Evolutionary conservation across 2,329 filamentous ascomycete genomes (phyloP).

Genomic region (Fusarium graminum): DNA sequence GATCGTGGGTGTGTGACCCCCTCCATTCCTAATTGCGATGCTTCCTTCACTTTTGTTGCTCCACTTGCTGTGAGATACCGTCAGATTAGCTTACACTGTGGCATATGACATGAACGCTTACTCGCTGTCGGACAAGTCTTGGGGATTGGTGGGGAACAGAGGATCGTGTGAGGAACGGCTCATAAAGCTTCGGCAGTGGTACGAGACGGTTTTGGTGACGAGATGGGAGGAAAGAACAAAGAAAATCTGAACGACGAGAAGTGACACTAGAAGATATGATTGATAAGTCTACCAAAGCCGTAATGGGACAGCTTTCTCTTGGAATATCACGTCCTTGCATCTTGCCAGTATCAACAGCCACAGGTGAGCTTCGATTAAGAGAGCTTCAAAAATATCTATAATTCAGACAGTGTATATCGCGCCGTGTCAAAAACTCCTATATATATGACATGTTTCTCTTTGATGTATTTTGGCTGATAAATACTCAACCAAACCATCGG

Average conservation of each 20-base stretch:
- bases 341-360: background rate
- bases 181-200: constrained; percentile 33
- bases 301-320: background rate
- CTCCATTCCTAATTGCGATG: constrained; percentile 9
- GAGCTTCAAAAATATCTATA: constrained; percentile 8
- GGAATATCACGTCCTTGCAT: background rate
- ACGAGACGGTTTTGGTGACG: background rate
- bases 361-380: background rate
- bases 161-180: constrained; percentile 42
- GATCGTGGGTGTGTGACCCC: constrained; percentile 23
- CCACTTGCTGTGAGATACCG: constrained; percentile 18
- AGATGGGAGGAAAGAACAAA: background rate
- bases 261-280: too few species aligned
- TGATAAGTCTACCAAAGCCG: too few species aligned
- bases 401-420: constrained; percentile 19
- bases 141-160: constrained; percentile 23
- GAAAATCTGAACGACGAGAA: background rate
- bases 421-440: constrained; percentile 23
- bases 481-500: constrained; percentile 8
- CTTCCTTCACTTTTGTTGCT: constrained; percentile 1
- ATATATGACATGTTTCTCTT: constrained; percentile 21
- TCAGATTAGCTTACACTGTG: constrained; percentile 10
- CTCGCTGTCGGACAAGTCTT: constrained; percentile 7
- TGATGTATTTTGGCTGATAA: constrained; percentile 9
- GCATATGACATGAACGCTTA: constrained; percentile 3